Percentiles rank a stretch among this genome's conserved stretches.
phyloP scores from a whole-genome alignment of 306 rosid genomes.

The Mimosa bimucronata region DNA sequence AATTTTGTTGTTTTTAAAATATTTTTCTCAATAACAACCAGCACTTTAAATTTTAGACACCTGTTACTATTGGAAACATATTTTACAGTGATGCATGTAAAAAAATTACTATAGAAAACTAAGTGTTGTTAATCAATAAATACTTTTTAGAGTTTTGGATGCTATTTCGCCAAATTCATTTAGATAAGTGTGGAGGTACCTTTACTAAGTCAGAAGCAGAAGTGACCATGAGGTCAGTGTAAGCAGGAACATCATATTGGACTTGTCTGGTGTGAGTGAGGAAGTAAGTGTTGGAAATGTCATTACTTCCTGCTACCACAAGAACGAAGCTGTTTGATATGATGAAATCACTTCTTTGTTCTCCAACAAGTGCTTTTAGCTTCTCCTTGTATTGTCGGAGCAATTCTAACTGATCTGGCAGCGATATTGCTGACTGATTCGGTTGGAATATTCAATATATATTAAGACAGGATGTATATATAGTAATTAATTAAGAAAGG shows the following conservation, averaged over 20 bases:
- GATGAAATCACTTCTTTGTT: constrained; percentile 50
- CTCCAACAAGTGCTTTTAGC: constrained; percentile 52
- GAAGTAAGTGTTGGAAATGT: constrained; percentile 72
- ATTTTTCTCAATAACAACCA: no score
- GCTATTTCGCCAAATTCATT: no score
- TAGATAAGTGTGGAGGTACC: neutral
- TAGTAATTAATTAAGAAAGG: neutral
- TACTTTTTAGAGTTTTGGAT: no score
- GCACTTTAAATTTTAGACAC: no score
- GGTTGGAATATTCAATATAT: neutral
- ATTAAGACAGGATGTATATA: neutral
- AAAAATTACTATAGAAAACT: no score
- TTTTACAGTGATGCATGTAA: no score
- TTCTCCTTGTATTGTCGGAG: constrained; percentile 62
- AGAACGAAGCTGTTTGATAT: constrained; percentile 52
- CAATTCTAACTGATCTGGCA: constrained; percentile 49
- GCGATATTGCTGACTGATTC: constrained; percentile 44
- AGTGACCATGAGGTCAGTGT: constrained; percentile 52
- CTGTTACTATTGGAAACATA: no score
- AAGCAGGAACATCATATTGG: constrained; percentile 57
- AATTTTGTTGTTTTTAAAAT: no score
- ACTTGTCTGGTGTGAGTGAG: constrained; percentile 41
- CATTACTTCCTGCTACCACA: constrained; percentile 70
- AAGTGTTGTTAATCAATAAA: no score
- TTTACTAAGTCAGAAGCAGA: constrained; percentile 47